Conservation (phyloP, 2,329 filamentous ascomycete species). For the Cephalotrichum gorgonifer region DNA sequence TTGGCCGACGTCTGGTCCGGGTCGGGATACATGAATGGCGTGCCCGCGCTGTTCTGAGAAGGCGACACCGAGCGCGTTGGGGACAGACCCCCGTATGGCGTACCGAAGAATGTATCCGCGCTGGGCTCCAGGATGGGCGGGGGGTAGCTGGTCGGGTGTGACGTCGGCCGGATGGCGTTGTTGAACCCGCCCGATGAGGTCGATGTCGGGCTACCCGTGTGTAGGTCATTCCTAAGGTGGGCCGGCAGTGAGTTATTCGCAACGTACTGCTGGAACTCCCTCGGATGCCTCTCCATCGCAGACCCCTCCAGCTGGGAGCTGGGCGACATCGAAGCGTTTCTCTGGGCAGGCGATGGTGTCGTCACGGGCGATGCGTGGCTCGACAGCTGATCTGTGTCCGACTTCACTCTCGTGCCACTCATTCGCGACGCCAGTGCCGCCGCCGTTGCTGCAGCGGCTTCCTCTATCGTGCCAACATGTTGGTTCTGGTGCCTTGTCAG, state of each 20-base stretch:
- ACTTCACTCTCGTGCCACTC: slow-evolving; percentile 30
- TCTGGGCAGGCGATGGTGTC: slow-evolving; percentile 75
- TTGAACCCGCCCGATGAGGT: slow-evolving; percentile 53
- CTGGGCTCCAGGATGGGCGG: slow-evolving; percentile 80
- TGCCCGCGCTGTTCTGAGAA: slow-evolving; percentile 51
- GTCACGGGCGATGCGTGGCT: slow-evolving; percentile 64
- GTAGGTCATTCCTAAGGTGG: slow-evolving; percentile 69
- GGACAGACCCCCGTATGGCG: slow-evolving; percentile 77
- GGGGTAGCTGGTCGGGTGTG: slow-evolving; percentile 75
- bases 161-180: slow-evolving; percentile 58
- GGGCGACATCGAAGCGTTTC: slow-evolving; percentile 70
- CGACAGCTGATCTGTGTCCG: slow-evolving; percentile 62
- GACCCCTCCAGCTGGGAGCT: slow-evolving; percentile 57
- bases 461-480: slow-evolving; percentile 89
- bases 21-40: slow-evolving; percentile 66
- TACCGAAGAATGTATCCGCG: slow-evolving; percentile 42
- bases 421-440: slow-evolving; percentile 61
- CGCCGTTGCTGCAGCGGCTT: slow-evolving; percentile 80
- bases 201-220: slow-evolving; percentile 59
- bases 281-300: slow-evolving; percentile 52
- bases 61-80: slow-evolving; percentile 65
- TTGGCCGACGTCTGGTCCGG: slow-evolving; percentile 58
- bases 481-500: slow-evolving; percentile 93
- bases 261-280: slow-evolving; percentile 40
- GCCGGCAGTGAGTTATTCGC: slow-evolving; percentile 69